These are phyloP conservation scores for Papilionanthe hybrid DNA, from an alignment of 116 monocot species.

Conservation along the genomic window DNA sequence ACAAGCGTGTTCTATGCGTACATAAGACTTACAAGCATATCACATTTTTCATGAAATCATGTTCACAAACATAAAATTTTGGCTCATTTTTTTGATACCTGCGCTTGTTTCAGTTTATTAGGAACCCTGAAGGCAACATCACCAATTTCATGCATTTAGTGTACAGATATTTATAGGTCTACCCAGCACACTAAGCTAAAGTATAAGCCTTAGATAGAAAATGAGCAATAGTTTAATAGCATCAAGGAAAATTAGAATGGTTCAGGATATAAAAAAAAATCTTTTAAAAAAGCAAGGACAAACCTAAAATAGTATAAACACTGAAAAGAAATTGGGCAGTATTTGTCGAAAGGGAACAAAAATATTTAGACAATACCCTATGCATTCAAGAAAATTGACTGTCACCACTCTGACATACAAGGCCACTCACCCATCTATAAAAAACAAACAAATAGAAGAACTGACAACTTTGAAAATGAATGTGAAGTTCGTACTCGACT, in stretches of 20 bases:
- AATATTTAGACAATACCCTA: not conserved
- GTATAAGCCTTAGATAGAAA: not conserved
- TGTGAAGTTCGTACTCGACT: not conserved
- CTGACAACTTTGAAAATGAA: not conserved
- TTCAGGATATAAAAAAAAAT: not conserved
- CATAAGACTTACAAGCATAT: not conserved
- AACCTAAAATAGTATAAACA: not conserved
- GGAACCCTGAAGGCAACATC: not conserved
- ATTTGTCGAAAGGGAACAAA: not conserved
- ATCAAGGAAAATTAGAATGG: not conserved
- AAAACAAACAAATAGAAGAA: not conserved
- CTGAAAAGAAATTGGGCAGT: not conserved
- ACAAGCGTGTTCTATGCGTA: not conserved
- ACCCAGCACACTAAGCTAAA: not conserved
- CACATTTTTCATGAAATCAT: too few species aligned
- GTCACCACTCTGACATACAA: not conserved
- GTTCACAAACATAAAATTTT: not conserved
- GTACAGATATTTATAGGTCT: not conserved
- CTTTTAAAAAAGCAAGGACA: not conserved
- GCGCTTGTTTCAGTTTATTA: not conserved
- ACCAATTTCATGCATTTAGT: not conserved
- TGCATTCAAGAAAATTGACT: not conserved
- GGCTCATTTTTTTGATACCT: not conserved
- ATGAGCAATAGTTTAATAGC: not conserved
- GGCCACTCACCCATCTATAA: not conserved